These are phyloP conservation scores for Pseudogymnoascus sp. DNA, from an alignment of 2,329 filamentous ascomycete genomes.

Conservation along the genomic window DNA sequence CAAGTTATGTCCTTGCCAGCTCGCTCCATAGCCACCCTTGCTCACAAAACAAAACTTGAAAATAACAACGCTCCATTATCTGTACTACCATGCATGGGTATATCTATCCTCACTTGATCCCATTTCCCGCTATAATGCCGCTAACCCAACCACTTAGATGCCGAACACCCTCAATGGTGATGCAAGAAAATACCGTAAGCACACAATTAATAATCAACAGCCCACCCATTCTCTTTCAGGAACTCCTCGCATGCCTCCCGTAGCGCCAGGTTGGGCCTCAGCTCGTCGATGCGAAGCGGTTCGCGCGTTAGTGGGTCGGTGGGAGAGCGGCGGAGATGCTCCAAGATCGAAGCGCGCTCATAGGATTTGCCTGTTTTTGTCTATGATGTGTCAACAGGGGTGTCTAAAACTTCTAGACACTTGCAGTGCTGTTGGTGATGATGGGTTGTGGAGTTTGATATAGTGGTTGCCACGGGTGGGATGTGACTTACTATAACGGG, in stretches of 20 bases:
- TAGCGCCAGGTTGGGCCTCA: slow-evolving; percentile 74
- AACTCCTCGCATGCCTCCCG: slow-evolving; percentile 81
- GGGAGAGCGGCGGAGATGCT: slow-evolving; percentile 68
- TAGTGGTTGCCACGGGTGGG: no score
- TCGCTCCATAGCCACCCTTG: background rate
- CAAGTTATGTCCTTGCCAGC: background rate
- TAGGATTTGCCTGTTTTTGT: slow-evolving; percentile 87
- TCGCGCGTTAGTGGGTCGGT: slow-evolving; percentile 82
- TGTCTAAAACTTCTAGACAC: no score
- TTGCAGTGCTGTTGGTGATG: background rate
- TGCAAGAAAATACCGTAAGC: background rate
- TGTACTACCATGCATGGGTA: background rate
- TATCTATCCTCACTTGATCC: background rate
- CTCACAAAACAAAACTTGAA: background rate
- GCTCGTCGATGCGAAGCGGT: slow-evolving; percentile 57
- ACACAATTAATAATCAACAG: slow-evolving; percentile 66
- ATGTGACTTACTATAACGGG: slow-evolving; percentile 38
- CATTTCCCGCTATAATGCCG: background rate
- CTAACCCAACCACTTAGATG: background rate
- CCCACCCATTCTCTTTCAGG: slow-evolving; percentile 80
- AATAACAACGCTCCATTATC: background rate
- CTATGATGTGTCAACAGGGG: slow-evolving; percentile 28
- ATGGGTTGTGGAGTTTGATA: background rate
- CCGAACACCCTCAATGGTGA: no score
- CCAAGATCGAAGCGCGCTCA: slow-evolving; percentile 75